These are phyloP conservation scores for Crithidia thermophila DNA, from an alignment of 208 protist species.

Conservation along the genomic window DNA sequence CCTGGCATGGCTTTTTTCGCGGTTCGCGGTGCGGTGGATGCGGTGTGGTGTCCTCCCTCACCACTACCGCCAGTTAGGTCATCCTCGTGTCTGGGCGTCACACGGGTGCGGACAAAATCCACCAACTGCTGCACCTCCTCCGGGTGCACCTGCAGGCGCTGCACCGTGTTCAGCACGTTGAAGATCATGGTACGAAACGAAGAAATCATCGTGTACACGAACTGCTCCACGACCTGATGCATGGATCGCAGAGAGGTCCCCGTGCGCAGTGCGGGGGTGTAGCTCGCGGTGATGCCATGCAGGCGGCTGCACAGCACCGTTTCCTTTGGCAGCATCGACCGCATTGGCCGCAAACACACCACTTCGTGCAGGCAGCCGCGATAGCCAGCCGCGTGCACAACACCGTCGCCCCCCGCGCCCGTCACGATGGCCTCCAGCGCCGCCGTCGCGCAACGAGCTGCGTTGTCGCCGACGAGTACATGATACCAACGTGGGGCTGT, in stretches of 20 bases:
- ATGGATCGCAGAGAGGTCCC: conserved; percentile 50
- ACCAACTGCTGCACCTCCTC: conserved; percentile 27
- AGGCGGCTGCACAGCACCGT: conserved; percentile 60
- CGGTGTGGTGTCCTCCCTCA: background rate
- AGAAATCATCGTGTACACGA: conserved; percentile 52
- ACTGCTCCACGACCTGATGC: conserved; percentile 63
- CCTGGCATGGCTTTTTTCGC: conserved; percentile 20
- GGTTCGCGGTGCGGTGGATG: background rate
- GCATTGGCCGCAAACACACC: conserved; percentile 68
- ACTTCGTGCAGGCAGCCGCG: conserved; percentile 49
- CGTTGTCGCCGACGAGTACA: conserved; percentile 66
- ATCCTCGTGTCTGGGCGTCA: background rate
- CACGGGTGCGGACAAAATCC: background rate
- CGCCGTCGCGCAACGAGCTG: conserved; percentile 39
- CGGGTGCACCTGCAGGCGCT: conserved; percentile 43
- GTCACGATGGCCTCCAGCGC: conserved; percentile 65
- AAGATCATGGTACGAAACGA: conserved; percentile 77
- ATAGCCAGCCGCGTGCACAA: conserved; percentile 46
- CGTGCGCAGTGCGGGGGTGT: conserved; percentile 64
- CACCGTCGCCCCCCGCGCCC: conserved; percentile 42
- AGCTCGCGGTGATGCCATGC: conserved; percentile 44
- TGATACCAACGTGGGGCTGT: conserved; percentile 31
- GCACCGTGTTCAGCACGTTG: conserved; percentile 78
- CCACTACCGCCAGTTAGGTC: background rate
- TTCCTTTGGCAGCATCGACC: conserved; percentile 68